A percentile compares a stretch with the other conserved stretches of the same genome.
These are phyloP conservation scores for Acorus calamus DNA, from an alignment of 106 monocot species.

Conservation along the genomic window DNA sequence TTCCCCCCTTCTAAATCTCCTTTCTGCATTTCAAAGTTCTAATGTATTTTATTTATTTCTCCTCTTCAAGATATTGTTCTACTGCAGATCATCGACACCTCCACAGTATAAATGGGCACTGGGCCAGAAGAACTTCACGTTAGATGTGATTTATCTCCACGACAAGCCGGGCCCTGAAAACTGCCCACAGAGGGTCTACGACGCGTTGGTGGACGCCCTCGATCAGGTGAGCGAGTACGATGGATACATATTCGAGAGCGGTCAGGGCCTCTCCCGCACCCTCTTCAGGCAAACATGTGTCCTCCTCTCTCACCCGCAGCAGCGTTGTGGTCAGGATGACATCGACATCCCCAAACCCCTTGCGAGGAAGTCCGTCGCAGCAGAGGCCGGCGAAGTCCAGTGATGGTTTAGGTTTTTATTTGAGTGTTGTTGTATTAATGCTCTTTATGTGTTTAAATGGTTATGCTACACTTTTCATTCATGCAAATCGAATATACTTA, in stretches of 20 bases:
- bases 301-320: constrained; percentile 71
- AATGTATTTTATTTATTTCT: not conserved
- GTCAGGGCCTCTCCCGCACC: constrained; percentile 41
- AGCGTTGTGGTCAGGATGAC: constrained; percentile 72
- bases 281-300: constrained; percentile 49
- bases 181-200: constrained; percentile 84
- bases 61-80: constrained; percentile 65
- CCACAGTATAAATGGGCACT: constrained; percentile 70
- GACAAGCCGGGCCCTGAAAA: constrained; percentile 84
- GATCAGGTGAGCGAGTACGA: constrained; percentile 81
- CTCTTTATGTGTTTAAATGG: too few relatives aligned
- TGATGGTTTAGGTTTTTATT: constrained; percentile 8
- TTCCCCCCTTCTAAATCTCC: too few relatives aligned
- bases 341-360: constrained; percentile 70
- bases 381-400: constrained; percentile 15
- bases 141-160: constrained; percentile 84
- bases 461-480: too few relatives aligned
- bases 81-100: constrained; percentile 62
- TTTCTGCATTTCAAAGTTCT: too few relatives aligned
- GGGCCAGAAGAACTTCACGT: constrained; percentile 60
- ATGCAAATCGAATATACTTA: too few relatives aligned
- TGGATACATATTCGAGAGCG: constrained; percentile 86
- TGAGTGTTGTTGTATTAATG: not conserved
- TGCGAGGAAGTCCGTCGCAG: constrained; percentile 23
- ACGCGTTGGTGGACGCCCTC: constrained; percentile 61